These are phyloP conservation scores for Exophiala sp. DNA, from an alignment of 2,329 filamentous ascomycete species.

Conservation along the genomic window DNA sequence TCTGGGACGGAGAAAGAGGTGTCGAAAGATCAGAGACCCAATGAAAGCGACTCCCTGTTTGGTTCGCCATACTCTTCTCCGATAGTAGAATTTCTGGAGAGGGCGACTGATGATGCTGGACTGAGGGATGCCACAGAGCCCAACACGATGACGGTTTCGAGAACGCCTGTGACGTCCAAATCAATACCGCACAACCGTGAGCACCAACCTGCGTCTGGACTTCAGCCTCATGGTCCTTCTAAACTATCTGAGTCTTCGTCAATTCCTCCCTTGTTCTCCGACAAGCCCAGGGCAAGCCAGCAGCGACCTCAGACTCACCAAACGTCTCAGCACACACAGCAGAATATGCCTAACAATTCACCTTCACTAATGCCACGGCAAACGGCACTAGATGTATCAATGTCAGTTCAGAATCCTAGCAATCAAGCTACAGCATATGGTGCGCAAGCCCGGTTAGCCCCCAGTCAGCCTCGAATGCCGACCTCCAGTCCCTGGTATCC, in stretches of 20 bases:
- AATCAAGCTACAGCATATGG: neutral
- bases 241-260: neutral
- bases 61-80: slow-evolving; percentile 19
- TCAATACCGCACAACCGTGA: neutral
- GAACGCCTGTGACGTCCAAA: neutral
- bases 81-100: slow-evolving; percentile 17
- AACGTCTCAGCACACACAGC: neutral
- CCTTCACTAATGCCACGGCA: slow-evolving; percentile 3
- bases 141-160: neutral
- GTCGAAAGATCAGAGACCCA: neutral
- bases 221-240: neutral
- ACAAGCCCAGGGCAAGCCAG: slow-evolving; percentile 3
- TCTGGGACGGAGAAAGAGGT: neutral
- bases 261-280: slow-evolving; percentile 18
- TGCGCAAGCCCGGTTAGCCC: slow-evolving; percentile 1
- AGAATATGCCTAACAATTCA: neutral
- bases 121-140: slow-evolving; percentile 6
- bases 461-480: neutral
- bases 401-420: neutral
- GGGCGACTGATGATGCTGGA: slow-evolving; percentile 14
- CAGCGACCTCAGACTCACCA: neutral
- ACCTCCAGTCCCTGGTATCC: slow-evolving; percentile 4
- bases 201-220: neutral
- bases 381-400: neutral
- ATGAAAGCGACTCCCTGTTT: slow-evolving; percentile 13